Conservation (phyloP, 257 asterid genomes). For the Lantana camara region DNA sequence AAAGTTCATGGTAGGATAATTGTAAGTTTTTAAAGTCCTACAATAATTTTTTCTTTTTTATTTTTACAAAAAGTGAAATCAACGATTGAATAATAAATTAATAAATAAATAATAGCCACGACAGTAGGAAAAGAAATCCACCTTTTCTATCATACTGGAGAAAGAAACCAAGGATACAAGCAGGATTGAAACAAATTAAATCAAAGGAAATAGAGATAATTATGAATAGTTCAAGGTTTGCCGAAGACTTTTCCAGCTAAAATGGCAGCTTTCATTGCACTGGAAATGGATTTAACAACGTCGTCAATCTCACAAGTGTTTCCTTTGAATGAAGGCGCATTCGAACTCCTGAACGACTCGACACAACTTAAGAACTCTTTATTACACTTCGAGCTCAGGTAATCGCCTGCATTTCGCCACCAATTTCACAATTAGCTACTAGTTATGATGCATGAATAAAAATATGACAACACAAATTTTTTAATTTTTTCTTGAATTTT, state of each 20-base stretch:
- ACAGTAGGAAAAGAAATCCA: too few relatives aligned
- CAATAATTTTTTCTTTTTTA: too few relatives aligned
- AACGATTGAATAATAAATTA: too few relatives aligned
- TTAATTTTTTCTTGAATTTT: too few relatives aligned
- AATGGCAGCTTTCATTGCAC: constrained; percentile 80
- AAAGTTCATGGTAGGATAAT: too few relatives aligned
- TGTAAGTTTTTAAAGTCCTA: too few relatives aligned
- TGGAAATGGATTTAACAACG: constrained; percentile 46
- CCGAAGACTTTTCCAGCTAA: constrained; percentile 72
- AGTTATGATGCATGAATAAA: too few relatives aligned
- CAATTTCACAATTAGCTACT: not conserved
- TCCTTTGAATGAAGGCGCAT: constrained; percentile 65
- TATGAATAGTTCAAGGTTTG: constrained; percentile 42
- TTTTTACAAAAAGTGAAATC: too few relatives aligned
- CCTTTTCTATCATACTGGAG: not conserved
- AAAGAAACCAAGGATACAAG: not conserved
- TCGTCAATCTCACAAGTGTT: constrained; percentile 64
- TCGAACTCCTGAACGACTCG: constrained; percentile 49
- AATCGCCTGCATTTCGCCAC: constrained; percentile 69
- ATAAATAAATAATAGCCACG: too few relatives aligned
- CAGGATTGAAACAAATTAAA: not conserved
- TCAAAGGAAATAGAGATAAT: not conserved
- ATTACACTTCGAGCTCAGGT: constrained; percentile 73
- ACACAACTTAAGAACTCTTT: constrained; percentile 58
- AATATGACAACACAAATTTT: too few relatives aligned